Conservation (phyloP, 75 land plant species). For the Isoetes taiwanensis region DNA sequence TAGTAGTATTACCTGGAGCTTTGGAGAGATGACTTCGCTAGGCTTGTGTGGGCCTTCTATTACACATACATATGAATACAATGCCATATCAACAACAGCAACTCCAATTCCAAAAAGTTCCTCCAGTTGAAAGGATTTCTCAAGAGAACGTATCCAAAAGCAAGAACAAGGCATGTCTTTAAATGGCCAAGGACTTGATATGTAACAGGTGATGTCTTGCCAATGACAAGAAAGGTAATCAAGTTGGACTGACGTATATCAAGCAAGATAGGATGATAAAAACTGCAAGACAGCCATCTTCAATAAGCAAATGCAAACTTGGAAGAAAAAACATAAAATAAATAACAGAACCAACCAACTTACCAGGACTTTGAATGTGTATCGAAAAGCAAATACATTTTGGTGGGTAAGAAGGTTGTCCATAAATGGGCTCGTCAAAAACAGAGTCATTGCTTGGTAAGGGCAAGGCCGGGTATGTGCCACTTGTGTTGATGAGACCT, state of each 20-base stretch:
- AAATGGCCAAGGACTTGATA: conserved; percentile 96
- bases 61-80: conserved; percentile 66
- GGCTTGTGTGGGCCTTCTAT: conserved; percentile 57
- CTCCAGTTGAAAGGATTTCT: conserved; percentile 95
- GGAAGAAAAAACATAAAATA: too few species aligned
- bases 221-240: conserved; percentile 94
- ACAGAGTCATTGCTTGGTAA: conserved; percentile 73
- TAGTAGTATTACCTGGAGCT: conserved; percentile 71
- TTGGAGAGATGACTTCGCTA: conserved; percentile 33
- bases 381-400: conserved; percentile 86
- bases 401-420: conserved; percentile 69
- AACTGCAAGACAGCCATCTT: conserved; percentile 55
- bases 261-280: conserved; percentile 82
- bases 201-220: conserved; percentile 96
- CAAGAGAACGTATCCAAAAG: conserved; percentile 86
- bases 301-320: neutral
- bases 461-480: conserved; percentile 88
- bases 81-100: conserved; percentile 76
- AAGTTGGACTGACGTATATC: conserved; percentile 94
- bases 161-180: conserved; percentile 89
- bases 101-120: conserved; percentile 70
- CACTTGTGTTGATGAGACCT: conserved; percentile 92
- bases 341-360: too few species aligned
- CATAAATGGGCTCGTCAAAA: conserved; percentile 76
- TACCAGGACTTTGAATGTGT: conserved; percentile 70